Percentiles rank a stretch among this genome's conserved stretches.
Evolutionary conservation across 2,329 filamentous ascomycete species (phyloP).

Genomic region (Bertia moriformis): DNA sequence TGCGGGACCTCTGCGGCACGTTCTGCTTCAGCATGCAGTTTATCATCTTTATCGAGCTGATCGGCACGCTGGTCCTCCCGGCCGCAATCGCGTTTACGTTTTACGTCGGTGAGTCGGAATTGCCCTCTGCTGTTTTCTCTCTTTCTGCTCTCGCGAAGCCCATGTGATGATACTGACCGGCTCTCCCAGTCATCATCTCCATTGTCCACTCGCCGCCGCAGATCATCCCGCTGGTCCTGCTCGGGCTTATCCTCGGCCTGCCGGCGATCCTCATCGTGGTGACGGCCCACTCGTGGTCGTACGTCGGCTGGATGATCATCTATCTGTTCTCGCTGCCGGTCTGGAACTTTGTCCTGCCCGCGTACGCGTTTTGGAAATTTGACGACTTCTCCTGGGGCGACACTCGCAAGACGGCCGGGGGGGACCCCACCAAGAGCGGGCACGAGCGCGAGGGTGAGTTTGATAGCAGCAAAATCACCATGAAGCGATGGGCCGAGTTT

Average conservation of each 20-base stretch:
- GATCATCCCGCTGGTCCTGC: constrained; percentile 76
- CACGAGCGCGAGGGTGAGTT: constrained; percentile 89
- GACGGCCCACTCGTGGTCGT: constrained; percentile 83
- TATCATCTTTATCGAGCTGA: constrained; percentile 84
- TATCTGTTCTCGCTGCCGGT: constrained; percentile 85
- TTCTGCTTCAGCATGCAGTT: constrained; percentile 99
- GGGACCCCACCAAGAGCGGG: constrained; percentile 74
- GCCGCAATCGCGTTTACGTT: constrained; percentile 95
- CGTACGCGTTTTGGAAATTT: constrained; percentile 98
- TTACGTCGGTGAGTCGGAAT: constrained; percentile 79
- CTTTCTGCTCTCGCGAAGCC: neutral
- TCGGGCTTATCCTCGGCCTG: constrained; percentile 86
- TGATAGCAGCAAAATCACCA: constrained; percentile 95
- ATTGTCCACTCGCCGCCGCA: constrained; percentile 66
- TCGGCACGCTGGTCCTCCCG: constrained; percentile 86
- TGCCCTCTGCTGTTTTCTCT: constrained; percentile 4
- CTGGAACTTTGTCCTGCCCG: constrained; percentile 93
- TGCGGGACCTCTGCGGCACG: constrained; percentile 89
- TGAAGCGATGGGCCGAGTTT: constrained; percentile 98
- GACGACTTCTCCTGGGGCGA: constrained; percentile 99
- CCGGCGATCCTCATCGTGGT: constrained; percentile 83
- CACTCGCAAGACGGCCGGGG: constrained; percentile 84
- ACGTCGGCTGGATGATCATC: constrained; percentile 92
- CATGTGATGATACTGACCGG: too few relatives aligned
- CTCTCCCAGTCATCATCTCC: constrained; percentile 62